phyloP scores from a whole-genome alignment of 345 rosid genomes.

The Heritiera fomes region DNA sequence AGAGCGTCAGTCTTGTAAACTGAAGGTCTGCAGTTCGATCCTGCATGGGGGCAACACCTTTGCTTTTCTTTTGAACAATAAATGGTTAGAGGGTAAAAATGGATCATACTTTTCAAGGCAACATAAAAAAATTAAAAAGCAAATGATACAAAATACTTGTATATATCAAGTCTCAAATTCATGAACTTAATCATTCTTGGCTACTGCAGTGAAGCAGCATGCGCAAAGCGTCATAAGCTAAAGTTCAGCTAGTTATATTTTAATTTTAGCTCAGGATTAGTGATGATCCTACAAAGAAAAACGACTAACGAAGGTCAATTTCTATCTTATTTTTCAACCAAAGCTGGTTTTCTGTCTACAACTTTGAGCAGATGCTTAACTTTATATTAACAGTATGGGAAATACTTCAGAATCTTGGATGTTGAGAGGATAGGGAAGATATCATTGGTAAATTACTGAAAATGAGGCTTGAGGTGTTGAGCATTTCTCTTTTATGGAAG shows the following conservation, averaged over 20 bases:
- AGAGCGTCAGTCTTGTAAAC: conserved; percentile 86
- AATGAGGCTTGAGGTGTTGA: background rate
- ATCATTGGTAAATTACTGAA: background rate
- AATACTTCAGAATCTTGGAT: background rate
- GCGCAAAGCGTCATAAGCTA: background rate
- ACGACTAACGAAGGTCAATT: background rate
- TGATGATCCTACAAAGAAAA: background rate
- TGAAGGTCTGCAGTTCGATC: conserved; percentile 80
- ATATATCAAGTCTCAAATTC: background rate
- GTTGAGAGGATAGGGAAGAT: conserved; percentile 1
- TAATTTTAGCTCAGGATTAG: too few relatives aligned
- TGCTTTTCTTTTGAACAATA: too few relatives aligned
- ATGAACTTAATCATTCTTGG: background rate
- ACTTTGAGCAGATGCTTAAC: background rate
- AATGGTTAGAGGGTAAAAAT: background rate
- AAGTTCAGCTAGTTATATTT: too few relatives aligned
- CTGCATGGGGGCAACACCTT: conserved; percentile 67
- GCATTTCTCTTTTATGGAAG: background rate
- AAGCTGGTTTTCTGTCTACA: background rate
- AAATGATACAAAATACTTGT: background rate
- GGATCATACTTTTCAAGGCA: background rate
- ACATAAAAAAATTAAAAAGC: background rate
- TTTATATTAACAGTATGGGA: background rate
- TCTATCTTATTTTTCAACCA: background rate
- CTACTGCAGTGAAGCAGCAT: background rate